A percentile compares a stretch with the other conserved stretches of the same genome.
Evolutionary conservation across 495 filamentous ascomycete species (phyloP).

Genomic region (Xylaria curta): DNA sequence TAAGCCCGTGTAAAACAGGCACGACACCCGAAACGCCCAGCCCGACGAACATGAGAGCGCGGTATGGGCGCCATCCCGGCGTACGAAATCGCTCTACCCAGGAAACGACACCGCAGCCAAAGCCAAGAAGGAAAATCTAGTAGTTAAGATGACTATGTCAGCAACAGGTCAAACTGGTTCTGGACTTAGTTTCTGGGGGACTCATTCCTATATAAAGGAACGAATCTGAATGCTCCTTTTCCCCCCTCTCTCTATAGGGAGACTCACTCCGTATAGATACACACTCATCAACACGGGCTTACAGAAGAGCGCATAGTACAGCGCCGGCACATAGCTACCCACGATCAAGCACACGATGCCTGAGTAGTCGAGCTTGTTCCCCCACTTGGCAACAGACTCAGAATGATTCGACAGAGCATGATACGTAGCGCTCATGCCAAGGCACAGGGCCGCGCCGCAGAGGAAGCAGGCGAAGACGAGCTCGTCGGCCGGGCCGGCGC

Average conservation of each 20-base stretch:
- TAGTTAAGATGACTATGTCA: background rate
- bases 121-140: slow-evolving; percentile 77
- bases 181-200: no score
- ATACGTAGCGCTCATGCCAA: slow-evolving; percentile 84
- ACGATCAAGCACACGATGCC: slow-evolving; percentile 90
- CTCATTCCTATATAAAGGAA: no score
- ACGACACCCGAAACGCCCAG: slow-evolving; percentile 86
- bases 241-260: no score
- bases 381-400: slow-evolving; percentile 50
- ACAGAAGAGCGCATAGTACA: slow-evolving; percentile 88
- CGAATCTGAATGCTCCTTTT: no score
- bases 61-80: slow-evolving; percentile 63
- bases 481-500: slow-evolving; percentile 65
- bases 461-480: slow-evolving; percentile 82
- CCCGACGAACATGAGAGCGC: slow-evolving; percentile 88
- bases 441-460: slow-evolving; percentile 71
- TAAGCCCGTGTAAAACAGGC: slow-evolving; percentile 74
- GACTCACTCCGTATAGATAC: slow-evolving; percentile 77
- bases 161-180: background rate
- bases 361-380: slow-evolving; percentile 79
- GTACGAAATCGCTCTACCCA: slow-evolving; percentile 82
- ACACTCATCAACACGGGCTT: slow-evolving; percentile 62
- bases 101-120: slow-evolving; percentile 76
- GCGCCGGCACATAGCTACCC: slow-evolving; percentile 82
- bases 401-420: slow-evolving; percentile 55